phyloP scores from a whole-genome alignment of 169 alveolate genomes.

The Plasmodium inui region DNA sequence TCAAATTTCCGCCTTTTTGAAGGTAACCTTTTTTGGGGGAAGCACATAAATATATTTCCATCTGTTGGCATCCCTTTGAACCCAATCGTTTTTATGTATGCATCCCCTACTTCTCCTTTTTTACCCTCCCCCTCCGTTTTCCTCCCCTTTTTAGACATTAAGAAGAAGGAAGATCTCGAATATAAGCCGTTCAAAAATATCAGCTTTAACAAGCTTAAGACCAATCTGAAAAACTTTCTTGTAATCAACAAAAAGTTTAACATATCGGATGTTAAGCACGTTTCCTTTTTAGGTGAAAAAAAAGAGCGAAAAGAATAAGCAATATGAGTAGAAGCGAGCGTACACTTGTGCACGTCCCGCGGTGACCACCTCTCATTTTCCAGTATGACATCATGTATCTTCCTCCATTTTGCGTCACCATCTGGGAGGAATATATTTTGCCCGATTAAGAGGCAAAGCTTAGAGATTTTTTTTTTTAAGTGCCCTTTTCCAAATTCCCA shows the following conservation, averaged over 20 bases:
- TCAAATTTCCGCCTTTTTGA: constrained; percentile 8
- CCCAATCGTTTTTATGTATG: background rate
- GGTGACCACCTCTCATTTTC: background rate
- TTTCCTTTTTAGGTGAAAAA: constrained; percentile 57
- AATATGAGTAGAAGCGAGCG: background rate
- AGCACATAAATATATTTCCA: background rate
- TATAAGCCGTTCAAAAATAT: constrained; percentile 60
- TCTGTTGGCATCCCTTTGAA: background rate
- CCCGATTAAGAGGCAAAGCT: background rate
- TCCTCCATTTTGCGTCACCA: too few species aligned
- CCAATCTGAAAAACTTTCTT: constrained; percentile 49
- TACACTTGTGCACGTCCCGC: background rate
- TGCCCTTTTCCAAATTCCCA: background rate
- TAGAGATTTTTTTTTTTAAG: background rate
- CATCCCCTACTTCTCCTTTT: background rate
- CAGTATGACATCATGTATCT: background rate
- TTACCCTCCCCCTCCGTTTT: background rate
- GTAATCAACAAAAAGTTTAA: constrained; percentile 62
- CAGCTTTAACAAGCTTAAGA: constrained; percentile 67
- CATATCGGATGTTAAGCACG: constrained; percentile 54
- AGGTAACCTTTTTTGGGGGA: background rate
- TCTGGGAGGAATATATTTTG: background rate
- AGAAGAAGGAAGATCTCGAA: constrained; percentile 65
- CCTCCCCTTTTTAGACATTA: constrained; percentile 19
- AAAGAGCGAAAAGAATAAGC: background rate